phyloP scores from a whole-genome alignment of 2,329 filamentous ascomycete species.

The Scortechinia acanthostroma region DNA sequence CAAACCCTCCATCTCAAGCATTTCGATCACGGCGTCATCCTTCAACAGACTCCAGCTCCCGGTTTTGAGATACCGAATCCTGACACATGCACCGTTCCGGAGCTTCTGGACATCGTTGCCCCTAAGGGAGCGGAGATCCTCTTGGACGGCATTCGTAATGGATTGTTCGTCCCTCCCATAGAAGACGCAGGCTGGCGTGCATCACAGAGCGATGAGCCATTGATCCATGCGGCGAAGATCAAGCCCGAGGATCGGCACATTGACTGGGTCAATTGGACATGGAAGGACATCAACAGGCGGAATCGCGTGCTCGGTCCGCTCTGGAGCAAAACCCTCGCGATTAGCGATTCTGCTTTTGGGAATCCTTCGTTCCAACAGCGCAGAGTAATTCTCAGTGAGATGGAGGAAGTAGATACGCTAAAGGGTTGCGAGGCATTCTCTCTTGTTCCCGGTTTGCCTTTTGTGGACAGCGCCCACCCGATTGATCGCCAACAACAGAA shows the following conservation, averaged over 20 bases:
- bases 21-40: constrained; percentile 49
- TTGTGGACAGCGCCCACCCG: background rate
- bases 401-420: constrained; percentile 18
- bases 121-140: constrained; percentile 42
- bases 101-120: constrained; percentile 34
- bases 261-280: constrained; percentile 36
- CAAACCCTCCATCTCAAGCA: constrained; percentile 50
- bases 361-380: constrained; percentile 15
- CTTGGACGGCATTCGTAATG: constrained; percentile 33
- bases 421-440: constrained; percentile 14
- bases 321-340: constrained; percentile 31
- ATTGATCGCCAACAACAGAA: background rate
- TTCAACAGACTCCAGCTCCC: constrained; percentile 40
- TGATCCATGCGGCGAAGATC: constrained; percentile 43
- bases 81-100: constrained; percentile 24
- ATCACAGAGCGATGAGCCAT: constrained; percentile 10
- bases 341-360: background rate
- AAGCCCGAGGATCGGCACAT: constrained; percentile 39
- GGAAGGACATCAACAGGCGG: constrained; percentile 34
- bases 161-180: constrained; percentile 36
- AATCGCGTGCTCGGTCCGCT: constrained; percentile 36
- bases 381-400: constrained; percentile 23
- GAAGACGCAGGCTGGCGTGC: constrained; percentile 11
- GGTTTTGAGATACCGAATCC: constrained; percentile 32
- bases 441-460: constrained; percentile 13